These are phyloP conservation scores for Arabidopsis lyrata DNA, from an alignment of 441 rosid species.

Conservation along the genomic window DNA sequence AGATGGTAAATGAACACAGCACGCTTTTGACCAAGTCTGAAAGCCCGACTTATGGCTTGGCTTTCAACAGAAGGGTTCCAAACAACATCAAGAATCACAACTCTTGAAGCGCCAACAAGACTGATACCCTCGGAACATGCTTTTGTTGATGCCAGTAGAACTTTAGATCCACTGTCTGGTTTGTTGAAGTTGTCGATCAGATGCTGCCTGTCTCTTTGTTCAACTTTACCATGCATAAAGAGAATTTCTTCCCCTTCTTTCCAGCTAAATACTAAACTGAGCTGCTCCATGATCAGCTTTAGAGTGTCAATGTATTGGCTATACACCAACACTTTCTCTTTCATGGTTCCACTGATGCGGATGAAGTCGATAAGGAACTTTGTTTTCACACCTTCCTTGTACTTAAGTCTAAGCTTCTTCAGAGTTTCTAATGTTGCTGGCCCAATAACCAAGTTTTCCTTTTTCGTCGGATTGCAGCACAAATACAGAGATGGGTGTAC, in stretches of 20 bases:
- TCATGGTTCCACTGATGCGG: conserved; percentile 48
- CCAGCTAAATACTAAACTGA: conserved; percentile 54
- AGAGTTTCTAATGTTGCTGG: conserved; percentile 24
- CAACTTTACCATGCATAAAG: conserved; percentile 59
- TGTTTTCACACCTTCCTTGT: conserved; percentile 64
- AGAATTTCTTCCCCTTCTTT: conserved; percentile 54
- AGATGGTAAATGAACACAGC: conserved; percentile 72
- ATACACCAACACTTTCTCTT: conserved; percentile 78
- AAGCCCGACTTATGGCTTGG: conserved; percentile 82
- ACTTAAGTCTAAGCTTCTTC: conserved; percentile 41
- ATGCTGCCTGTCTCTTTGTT: conserved; percentile 54
- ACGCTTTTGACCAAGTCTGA: conserved; percentile 69
- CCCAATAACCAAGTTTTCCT: conserved; percentile 32
- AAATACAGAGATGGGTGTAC: conserved; percentile 65
- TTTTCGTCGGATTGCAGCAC: conserved; percentile 26
- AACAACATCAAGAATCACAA: conserved; percentile 75
- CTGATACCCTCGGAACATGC: conserved; percentile 86
- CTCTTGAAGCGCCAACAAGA: conserved; percentile 85
- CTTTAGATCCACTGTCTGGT: conserved; percentile 54
- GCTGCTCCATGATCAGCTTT: conserved; percentile 54
- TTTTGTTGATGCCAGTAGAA: conserved; percentile 75
- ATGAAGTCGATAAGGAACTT: conserved; percentile 65
- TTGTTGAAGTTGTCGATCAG: conserved; percentile 65
- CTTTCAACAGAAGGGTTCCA: conserved; percentile 88
- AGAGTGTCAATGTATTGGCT: conserved; percentile 64